Conservation (phyloP, 805 yeast genomes). For the Candida caryicola region DNA sequence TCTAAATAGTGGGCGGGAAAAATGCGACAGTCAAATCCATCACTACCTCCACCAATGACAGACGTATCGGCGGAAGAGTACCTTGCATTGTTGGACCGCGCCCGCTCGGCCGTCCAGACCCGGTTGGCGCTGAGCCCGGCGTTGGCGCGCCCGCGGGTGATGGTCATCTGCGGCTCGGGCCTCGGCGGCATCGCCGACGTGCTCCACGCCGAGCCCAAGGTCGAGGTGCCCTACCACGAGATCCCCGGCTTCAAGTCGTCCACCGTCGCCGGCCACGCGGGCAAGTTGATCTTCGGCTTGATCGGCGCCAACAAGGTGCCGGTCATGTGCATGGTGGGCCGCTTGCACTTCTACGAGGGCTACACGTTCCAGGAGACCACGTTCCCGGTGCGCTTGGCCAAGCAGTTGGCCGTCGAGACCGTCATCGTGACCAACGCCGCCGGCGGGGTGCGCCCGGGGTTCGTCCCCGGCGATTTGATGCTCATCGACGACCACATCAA, state of each 20-base stretch:
- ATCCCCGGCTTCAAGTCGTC: slow-evolving; percentile 82
- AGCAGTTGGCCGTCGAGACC: slow-evolving; percentile 55
- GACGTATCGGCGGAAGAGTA: too few relatives aligned
- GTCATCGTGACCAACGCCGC: slow-evolving; percentile 94
- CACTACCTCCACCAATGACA: too few relatives aligned
- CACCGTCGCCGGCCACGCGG: slow-evolving; percentile 90
- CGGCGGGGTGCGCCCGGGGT: slow-evolving; percentile 74
- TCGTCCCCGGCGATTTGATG: slow-evolving; percentile 86
- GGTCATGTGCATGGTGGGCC: slow-evolving; percentile 90
- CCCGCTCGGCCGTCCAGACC: slow-evolving; percentile 14
- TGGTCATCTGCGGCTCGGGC: slow-evolving; percentile 94
- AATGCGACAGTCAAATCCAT: too few relatives aligned
- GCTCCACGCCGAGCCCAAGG: slow-evolving; percentile 37
- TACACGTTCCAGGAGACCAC: slow-evolving; percentile 77
- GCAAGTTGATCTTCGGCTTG: slow-evolving; percentile 73
- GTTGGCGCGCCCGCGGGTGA: slow-evolving; percentile 51
- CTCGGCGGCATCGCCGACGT: slow-evolving; percentile 76
- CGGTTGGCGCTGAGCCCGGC: slow-evolving; percentile 11
- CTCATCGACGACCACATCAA: slow-evolving; percentile 85
- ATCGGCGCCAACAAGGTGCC: slow-evolving; percentile 70
- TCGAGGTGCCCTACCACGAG: slow-evolving; percentile 56
- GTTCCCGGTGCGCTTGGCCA: slow-evolving; percentile 79
- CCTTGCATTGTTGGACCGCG: slow-evolving; percentile 18
- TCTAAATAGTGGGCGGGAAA: too few relatives aligned
- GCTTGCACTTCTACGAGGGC: slow-evolving; percentile 92